A percentile compares a stretch with the other conserved stretches of the same genome.
phyloP scores from a whole-genome alignment of 164 flowering plant species.

The Santalum album region DNA sequence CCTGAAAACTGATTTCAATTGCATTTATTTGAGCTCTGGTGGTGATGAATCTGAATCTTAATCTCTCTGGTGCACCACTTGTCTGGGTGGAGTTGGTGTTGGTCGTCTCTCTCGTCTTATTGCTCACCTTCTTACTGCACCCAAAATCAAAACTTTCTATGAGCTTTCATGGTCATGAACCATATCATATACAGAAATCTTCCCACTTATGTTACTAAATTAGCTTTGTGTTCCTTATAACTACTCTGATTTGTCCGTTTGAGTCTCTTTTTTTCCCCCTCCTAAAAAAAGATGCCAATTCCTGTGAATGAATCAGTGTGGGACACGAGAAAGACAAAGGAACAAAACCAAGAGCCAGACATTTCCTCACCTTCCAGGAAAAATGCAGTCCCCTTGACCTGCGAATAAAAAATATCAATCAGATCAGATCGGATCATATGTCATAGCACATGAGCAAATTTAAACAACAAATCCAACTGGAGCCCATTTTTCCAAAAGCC shows the following conservation, averaged over 20 bases:
- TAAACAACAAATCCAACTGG: background rate
- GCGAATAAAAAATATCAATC: slow-evolving; percentile 15
- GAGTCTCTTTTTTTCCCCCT: too few species aligned
- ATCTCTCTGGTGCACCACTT: slow-evolving; percentile 21
- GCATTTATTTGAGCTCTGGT: slow-evolving; percentile 14
- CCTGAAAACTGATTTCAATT: background rate
- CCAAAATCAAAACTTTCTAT: background rate
- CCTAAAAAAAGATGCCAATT: too few species aligned
- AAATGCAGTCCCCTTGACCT: slow-evolving; percentile 89
- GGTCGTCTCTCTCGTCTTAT: slow-evolving; percentile 28
- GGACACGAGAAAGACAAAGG: too few species aligned
- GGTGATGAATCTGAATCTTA: slow-evolving; percentile 10
- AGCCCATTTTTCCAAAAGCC: too few species aligned
- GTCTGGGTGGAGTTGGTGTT: slow-evolving; percentile 28
- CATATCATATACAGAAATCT: too few species aligned
- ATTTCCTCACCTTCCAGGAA: slow-evolving; percentile 84
- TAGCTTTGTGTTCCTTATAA: too few species aligned
- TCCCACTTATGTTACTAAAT: too few species aligned
- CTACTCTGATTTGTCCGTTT: too few species aligned
- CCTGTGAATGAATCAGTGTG: too few species aligned
- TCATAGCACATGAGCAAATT: background rate
- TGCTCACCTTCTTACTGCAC: slow-evolving; percentile 44
- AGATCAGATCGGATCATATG: background rate
- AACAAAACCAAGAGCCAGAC: background rate
- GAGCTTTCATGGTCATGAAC: too few species aligned